These are phyloP conservation scores for Beauveria medogensis DNA, from an alignment of 2,329 filamentous ascomycete species.

Conservation along the genomic window DNA sequence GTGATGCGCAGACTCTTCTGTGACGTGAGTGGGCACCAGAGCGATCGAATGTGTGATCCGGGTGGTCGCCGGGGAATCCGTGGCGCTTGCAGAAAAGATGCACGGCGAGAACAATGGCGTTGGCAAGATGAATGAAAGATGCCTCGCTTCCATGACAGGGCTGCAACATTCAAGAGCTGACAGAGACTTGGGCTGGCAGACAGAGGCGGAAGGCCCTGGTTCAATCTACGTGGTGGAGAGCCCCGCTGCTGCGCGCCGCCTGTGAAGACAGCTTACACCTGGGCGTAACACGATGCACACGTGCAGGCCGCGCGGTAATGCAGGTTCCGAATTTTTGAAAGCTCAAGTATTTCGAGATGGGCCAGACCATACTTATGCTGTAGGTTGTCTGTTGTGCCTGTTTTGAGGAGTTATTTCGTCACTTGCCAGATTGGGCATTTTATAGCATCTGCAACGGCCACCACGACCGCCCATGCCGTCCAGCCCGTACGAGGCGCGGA, in stretches of 20 bases:
- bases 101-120: neutral
- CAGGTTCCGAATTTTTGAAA: neutral
- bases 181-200: neutral
- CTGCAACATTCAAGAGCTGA: constrained; percentile 4
- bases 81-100: neutral
- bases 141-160: neutral
- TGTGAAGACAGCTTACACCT: neutral
- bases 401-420: neutral
- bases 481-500: neutral
- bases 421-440: neutral
- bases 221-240: constrained; percentile 5
- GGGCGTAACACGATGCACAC: neutral
- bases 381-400: too few relatives aligned
- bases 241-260: neutral
- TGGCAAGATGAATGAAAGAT: neutral
- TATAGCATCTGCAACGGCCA: neutral
- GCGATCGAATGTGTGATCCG: constrained; percentile 3
- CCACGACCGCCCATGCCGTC: neutral
- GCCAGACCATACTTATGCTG: neutral
- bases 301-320: neutral
- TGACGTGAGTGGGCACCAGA: neutral
- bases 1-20: neutral
- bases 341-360: neutral
- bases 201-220: neutral
- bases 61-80: neutral